Percentiles rank a stretch among this genome's conserved stretches.
Evolutionary conservation across 2,329 filamentous ascomycete genomes (phyloP).

Genomic region (Sarocladium kiliense): DNA sequence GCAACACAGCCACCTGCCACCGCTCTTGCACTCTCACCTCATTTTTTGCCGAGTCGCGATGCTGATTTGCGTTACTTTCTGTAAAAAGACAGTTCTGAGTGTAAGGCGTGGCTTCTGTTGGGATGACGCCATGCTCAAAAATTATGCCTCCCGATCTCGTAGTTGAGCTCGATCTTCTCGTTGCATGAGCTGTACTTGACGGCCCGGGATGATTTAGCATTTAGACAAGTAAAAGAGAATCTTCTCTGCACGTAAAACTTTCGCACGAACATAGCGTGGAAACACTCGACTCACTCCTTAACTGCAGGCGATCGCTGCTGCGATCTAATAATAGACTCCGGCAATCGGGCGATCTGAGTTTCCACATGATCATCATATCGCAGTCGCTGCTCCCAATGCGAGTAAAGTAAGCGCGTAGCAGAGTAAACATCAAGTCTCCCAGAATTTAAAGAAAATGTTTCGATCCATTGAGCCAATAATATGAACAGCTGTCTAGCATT

Average conservation of each 20-base stretch:
- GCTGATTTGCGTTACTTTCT: neutral
- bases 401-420: neutral
- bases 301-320: neutral
- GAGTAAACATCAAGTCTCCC: neutral
- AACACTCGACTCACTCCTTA: neutral
- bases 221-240: neutral
- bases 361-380: neutral
- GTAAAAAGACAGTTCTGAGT: neutral
- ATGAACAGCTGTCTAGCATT: too few relatives aligned
- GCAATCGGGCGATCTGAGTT: neutral
- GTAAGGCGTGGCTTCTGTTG: neutral
- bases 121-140: neutral
- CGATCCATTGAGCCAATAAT: too few relatives aligned
- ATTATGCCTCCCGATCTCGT: neutral
- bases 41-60: neutral
- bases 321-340: neutral
- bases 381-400: neutral
- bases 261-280: neutral
- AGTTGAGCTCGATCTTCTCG: neutral
- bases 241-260: neutral
- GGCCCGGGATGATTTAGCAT: neutral
- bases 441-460: neutral
- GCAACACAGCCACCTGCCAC: too few relatives aligned
- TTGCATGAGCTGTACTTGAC: neutral
- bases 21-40: too few relatives aligned